These are phyloP conservation scores for Aureobasidium namibiae DNA, from an alignment of 2,329 filamentous ascomycete genomes.

Conservation along the genomic window DNA sequence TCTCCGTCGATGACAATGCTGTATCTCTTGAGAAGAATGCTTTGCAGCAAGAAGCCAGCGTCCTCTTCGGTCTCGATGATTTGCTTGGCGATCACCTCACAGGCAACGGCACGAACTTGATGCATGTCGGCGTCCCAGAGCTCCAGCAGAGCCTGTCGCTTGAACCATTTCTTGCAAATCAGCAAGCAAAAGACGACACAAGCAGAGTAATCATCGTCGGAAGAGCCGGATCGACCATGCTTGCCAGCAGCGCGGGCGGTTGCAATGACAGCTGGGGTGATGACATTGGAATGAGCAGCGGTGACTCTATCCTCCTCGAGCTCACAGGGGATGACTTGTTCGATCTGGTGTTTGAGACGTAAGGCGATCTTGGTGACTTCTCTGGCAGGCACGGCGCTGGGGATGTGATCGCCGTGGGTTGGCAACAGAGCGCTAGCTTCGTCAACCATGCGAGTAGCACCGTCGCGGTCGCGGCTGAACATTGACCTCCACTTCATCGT, in stretches of 20 bases:
- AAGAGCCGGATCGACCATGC: conserved; percentile 17
- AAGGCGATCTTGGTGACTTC: conserved; percentile 87
- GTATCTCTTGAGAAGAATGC: conserved; percentile 80
- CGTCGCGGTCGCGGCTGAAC: conserved; percentile 3
- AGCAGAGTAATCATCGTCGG: conserved; percentile 50
- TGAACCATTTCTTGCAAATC: conserved; percentile 68
- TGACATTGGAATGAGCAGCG: conserved; percentile 72
- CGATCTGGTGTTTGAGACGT: conserved; percentile 81
- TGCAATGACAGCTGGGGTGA: conserved; percentile 69
- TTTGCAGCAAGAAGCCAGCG: conserved; percentile 66
- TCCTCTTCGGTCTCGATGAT: conserved; percentile 81
- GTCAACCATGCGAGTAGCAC: conserved; percentile 5
- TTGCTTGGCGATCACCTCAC: conserved; percentile 84
- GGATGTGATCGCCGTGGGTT: conserved; percentile 48
- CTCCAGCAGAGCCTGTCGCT: conserved; percentile 67
- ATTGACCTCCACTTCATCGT: conserved; percentile 8
- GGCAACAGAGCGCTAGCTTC: conserved; percentile 45
- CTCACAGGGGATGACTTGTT: conserved; percentile 84
- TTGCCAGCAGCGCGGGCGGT: conserved; percentile 73
- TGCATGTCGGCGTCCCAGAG: conserved; percentile 90
- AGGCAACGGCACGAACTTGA: conserved; percentile 67
- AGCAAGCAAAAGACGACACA: conserved; percentile 82
- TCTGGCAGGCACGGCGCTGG: conserved; percentile 62
- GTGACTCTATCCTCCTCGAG: conserved; percentile 69
- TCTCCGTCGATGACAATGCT: conserved; percentile 66